Conservation (phyloP, 768 basidiomycete genomes). For the Albatrellus ellisii region DNA sequence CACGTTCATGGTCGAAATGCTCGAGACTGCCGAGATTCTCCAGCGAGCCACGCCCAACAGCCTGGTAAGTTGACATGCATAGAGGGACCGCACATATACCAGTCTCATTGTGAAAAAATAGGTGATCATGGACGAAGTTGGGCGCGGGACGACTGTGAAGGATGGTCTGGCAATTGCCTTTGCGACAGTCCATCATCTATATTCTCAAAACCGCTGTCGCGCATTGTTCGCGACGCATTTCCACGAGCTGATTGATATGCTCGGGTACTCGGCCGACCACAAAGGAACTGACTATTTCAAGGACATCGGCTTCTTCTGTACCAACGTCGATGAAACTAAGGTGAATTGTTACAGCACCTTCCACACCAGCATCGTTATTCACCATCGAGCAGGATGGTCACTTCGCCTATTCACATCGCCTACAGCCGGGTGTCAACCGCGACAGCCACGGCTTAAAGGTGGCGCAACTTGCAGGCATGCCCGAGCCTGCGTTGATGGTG, state of each 20-base stretch:
- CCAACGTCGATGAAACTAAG: constrained; percentile 66
- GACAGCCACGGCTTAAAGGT: constrained; percentile 89
- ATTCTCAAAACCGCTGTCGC: constrained; percentile 57
- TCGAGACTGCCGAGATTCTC: constrained; percentile 88
- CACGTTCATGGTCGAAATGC: constrained; percentile 98
- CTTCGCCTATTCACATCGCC: constrained; percentile 74
- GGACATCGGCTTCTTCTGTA: constrained; percentile 78
- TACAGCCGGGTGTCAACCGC: constrained; percentile 75
- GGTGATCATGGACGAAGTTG: constrained; percentile 99
- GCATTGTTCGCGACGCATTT: constrained; percentile 99
- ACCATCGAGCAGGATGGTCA: constrained; percentile 40
- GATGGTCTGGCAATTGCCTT: constrained; percentile 94
- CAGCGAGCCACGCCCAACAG: constrained; percentile 71
- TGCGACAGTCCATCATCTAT: constrained; percentile 74
- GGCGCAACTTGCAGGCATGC: constrained; percentile 80
- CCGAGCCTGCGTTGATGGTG: constrained; percentile 41
- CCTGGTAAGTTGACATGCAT: constrained; percentile 37
- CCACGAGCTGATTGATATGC: constrained; percentile 82
- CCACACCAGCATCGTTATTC: not conserved
- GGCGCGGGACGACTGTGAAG: constrained; percentile 83
- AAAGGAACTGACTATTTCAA: constrained; percentile 35
- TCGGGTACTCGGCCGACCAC: constrained; percentile 41
- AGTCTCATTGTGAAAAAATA: constrained; percentile 17
- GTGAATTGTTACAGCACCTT: constrained; percentile 27
- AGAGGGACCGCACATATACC: not conserved